Conservation (phyloP, 768 basidiomycete genomes). For the Neoboletus brunneissimus region DNA sequence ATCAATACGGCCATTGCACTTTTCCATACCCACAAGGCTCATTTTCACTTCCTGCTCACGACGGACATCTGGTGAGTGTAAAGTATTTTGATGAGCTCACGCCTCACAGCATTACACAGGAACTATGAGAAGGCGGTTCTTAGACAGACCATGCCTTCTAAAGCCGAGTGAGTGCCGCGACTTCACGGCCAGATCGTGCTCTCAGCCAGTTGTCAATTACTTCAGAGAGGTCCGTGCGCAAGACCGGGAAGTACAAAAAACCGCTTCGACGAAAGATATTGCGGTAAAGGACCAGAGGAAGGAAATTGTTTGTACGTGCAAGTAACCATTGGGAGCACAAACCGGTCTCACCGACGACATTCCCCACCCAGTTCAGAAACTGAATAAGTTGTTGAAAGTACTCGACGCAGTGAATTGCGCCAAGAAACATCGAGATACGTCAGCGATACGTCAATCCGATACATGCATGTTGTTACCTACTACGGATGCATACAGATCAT, state of each 20-base stretch:
- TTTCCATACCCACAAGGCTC: no score
- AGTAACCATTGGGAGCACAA: background rate
- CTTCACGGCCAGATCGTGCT: background rate
- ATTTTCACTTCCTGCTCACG: no score
- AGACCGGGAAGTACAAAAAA: background rate
- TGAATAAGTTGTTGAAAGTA: background rate
- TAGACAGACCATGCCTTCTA: background rate
- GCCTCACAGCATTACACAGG: no score
- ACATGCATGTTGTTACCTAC: slow-evolving; percentile 16
- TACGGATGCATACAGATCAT: background rate
- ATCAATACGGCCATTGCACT: no score
- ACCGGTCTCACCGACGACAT: background rate
- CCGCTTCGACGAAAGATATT: background rate
- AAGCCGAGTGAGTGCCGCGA: background rate
- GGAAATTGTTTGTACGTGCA: slow-evolving; percentile 2
- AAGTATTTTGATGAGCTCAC: no score
- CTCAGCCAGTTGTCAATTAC: background rate
- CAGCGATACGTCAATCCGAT: background rate
- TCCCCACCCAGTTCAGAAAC: background rate
- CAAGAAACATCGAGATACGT: background rate
- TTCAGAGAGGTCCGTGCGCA: background rate
- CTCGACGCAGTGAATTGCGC: slow-evolving; percentile 1
- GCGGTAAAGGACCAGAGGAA: background rate
- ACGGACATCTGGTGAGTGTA: no score
- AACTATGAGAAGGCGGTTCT: background rate